These are phyloP conservation scores for Cunninghamia lanceolata DNA, from an alignment of 75 land plant species.

Conservation along the genomic window DNA sequence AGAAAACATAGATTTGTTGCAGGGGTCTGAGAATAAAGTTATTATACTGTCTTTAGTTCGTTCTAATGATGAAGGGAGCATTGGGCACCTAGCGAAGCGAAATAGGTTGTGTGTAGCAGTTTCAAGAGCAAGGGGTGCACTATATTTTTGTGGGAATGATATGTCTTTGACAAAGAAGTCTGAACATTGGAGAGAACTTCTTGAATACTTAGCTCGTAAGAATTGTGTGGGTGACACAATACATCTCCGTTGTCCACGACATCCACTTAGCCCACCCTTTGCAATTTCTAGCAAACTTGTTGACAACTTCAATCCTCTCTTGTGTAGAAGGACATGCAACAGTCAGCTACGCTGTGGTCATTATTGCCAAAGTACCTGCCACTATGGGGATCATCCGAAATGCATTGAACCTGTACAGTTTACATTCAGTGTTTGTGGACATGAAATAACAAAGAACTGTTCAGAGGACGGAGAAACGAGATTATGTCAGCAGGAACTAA, in stretches of 20 bases:
- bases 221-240: constrained; percentile 15
- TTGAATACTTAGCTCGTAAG: neutral
- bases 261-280: constrained; percentile 9
- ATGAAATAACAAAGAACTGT: constrained; percentile 6
- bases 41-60: constrained; percentile 10
- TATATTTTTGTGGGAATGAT: constrained; percentile 17
- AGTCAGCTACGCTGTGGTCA: constrained; percentile 16
- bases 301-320: constrained; percentile 7
- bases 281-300: constrained; percentile 8
- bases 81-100: constrained; percentile 18
- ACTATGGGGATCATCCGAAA: constrained; percentile 13
- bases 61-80: constrained; percentile 20
- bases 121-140: constrained; percentile 9
- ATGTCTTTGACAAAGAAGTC: constrained; percentile 9
- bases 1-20: neutral
- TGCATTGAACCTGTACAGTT: constrained; percentile 15
- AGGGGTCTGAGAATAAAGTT: constrained; percentile 13
- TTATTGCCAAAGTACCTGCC: constrained; percentile 17
- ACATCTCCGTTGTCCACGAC: constrained; percentile 16
- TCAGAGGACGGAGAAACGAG: neutral
- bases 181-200: constrained; percentile 11
- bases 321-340: constrained; percentile 9
- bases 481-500: neutral
- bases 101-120: constrained; percentile 35
- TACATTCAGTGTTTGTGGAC: constrained; percentile 10